Percentiles rank a stretch among this genome's conserved stretches.
phyloP scores from a whole-genome alignment of 805 yeast species.

The Metschnikowia shivogae region DNA sequence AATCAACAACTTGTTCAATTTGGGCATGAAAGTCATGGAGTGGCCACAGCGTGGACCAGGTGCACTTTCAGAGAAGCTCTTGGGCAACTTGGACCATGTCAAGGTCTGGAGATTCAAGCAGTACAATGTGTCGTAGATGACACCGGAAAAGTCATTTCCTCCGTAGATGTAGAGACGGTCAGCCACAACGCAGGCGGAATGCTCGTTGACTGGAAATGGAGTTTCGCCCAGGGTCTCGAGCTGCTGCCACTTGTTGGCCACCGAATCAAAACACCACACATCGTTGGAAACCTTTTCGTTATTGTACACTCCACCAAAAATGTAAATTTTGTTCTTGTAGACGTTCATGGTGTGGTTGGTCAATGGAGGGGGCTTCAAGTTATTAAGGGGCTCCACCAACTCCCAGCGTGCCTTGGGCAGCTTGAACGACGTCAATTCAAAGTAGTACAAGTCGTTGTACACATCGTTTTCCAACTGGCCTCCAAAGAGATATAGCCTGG shows the following conservation, averaged over 20 bases:
- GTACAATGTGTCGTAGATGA: slow-evolving; percentile 59
- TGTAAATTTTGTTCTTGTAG: slow-evolving; percentile 69
- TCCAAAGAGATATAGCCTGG: slow-evolving; percentile 78
- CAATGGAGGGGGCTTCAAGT: slow-evolving; percentile 68
- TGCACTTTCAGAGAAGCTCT: slow-evolving; percentile 36
- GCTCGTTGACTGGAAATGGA: slow-evolving; percentile 90
- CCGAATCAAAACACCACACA: slow-evolving; percentile 76
- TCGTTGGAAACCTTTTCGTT: slow-evolving; percentile 70
- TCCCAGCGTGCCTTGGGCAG: slow-evolving; percentile 85
- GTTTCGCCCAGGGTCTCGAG: slow-evolving; percentile 63
- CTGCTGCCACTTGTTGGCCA: slow-evolving; percentile 62
- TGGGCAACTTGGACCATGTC: slow-evolving; percentile 62
- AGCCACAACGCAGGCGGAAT: slow-evolving; percentile 74
- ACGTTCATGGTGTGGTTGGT: slow-evolving; percentile 89
- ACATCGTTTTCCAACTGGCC: slow-evolving; percentile 87
- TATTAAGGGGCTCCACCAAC: slow-evolving; percentile 50
- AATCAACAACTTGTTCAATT: slow-evolving; percentile 64
- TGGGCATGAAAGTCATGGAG: slow-evolving; percentile 67
- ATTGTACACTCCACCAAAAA: slow-evolving; percentile 83
- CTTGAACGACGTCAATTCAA: slow-evolving; percentile 83
- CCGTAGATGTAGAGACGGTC: slow-evolving; percentile 83
- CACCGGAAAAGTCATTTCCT: slow-evolving; percentile 76
- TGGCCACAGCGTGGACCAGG: slow-evolving; percentile 93
- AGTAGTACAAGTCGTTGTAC: slow-evolving; percentile 79
- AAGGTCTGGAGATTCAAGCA: slow-evolving; percentile 72